Evolutionary conservation across 2,329 filamentous ascomycete genomes (phyloP).

Genomic region (Akanthomyces muscarius): DNA sequence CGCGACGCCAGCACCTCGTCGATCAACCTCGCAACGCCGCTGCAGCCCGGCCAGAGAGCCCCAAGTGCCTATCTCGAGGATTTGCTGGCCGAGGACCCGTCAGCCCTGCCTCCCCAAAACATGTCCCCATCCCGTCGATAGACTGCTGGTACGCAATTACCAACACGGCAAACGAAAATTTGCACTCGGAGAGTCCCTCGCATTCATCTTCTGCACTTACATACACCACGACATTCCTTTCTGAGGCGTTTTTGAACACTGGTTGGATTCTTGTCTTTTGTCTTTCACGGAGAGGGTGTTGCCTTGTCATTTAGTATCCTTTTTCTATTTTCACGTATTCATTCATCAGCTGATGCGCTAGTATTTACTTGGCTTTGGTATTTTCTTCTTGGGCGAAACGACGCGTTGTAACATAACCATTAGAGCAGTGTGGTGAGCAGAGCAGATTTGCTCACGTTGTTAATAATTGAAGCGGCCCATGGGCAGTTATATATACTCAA

Average conservation of each 20-base stretch:
- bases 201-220: not conserved
- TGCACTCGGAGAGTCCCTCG: not conserved
- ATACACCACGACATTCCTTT: constrained; percentile 11
- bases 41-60: constrained; percentile 63
- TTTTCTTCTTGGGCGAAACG: not conserved
- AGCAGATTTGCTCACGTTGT: not conserved
- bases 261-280: not conserved
- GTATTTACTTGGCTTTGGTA: not conserved
- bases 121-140: constrained; percentile 30
- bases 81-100: constrained; percentile 71
- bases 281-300: not conserved
- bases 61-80: constrained; percentile 91
- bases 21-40: constrained; percentile 55
- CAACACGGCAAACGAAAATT: not conserved
- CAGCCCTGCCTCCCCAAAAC: constrained; percentile 43
- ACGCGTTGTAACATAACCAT: constrained; percentile 4
- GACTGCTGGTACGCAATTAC: constrained; percentile 21
- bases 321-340: not conserved
- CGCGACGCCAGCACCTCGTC: constrained; percentile 60
- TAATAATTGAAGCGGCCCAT: constrained; percentile 11
- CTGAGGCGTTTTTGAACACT: constrained; percentile 10
- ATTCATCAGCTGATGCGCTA: not conserved
- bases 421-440: not conserved
- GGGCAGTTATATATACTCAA: not conserved
- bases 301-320: not conserved